A percentile compares a stretch with the other conserved stretches of the same genome.
These are phyloP conservation scores for Phytophthora foliorum DNA, from an alignment of 352 stramenopile genomes.

Conservation along the genomic window DNA sequence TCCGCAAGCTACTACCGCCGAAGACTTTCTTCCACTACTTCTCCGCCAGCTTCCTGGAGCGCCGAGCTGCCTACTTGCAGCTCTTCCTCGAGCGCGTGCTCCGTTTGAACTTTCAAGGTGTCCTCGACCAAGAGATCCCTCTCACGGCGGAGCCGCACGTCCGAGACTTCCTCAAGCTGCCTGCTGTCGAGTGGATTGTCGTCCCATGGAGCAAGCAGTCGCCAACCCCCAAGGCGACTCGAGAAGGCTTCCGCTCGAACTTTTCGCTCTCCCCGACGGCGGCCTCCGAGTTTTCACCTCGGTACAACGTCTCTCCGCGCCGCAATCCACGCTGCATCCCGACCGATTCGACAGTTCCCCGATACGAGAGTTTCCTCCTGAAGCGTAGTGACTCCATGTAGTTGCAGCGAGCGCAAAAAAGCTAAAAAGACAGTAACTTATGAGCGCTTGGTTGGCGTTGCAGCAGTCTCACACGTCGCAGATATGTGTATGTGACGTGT, in stretches of 20 bases:
- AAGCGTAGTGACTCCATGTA: constrained; percentile 72
- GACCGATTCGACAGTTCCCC: constrained; percentile 29
- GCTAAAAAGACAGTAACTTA: constrained; percentile 6
- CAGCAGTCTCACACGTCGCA: constrained; percentile 23
- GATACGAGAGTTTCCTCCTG: constrained; percentile 44
- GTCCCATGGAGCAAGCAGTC: constrained; percentile 54
- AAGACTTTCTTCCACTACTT: constrained; percentile 82
- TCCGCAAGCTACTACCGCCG: constrained; percentile 63
- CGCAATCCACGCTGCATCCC: constrained; percentile 23
- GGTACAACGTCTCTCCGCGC: constrained; percentile 35
- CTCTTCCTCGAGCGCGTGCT: constrained; percentile 72
- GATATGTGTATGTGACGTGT: constrained; percentile 40
- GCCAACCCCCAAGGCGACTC: constrained; percentile 9
- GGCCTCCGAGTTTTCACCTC: constrained; percentile 39
- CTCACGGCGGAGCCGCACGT: constrained; percentile 75
- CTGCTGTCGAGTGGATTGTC: constrained; percentile 76
- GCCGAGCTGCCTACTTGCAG: constrained; percentile 65
- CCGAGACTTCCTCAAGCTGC: constrained; percentile 73
- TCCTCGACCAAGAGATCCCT: constrained; percentile 76
- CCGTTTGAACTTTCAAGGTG: constrained; percentile 61
- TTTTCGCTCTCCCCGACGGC: constrained; percentile 39
- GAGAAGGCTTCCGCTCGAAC: constrained; percentile 31
- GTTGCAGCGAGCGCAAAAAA: constrained; percentile 3
- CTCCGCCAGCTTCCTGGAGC: constrained; percentile 68
- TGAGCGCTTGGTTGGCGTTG: neutral